These are phyloP conservation scores for Aaosphaeria pasadenensis DNA, from an alignment of 2,329 filamentous ascomycete genomes.

Conservation along the genomic window DNA sequence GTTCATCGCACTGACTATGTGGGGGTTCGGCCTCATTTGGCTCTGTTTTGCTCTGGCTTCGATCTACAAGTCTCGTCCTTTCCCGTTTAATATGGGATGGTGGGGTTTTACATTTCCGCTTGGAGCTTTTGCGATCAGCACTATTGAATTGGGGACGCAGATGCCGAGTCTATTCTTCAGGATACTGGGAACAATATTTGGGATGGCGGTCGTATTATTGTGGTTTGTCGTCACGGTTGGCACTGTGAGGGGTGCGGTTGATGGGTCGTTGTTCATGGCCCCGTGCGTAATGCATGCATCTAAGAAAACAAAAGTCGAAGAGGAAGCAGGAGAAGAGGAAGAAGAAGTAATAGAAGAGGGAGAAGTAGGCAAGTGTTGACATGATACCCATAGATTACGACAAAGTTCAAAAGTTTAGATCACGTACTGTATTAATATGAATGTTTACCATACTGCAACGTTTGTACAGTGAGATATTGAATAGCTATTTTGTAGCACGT, in stretches of 20 bases:
- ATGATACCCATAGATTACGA: no score
- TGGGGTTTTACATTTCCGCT: conserved; percentile 61
- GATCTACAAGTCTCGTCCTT: conserved; percentile 42
- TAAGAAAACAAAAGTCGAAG: conserved; percentile 13
- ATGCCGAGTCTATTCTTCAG: conserved; percentile 56
- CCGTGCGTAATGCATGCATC: conserved; percentile 47
- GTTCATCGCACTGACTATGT: conserved; percentile 53
- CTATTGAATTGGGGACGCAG: conserved; percentile 48
- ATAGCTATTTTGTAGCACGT: no score
- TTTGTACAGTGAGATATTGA: no score
- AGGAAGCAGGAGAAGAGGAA: conserved; percentile 13
- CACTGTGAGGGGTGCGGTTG: conserved; percentile 48
- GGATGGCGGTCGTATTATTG: conserved; percentile 50
- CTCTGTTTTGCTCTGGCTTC: conserved; percentile 53
- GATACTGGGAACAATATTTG: conserved; percentile 56
- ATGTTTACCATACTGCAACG: no score
- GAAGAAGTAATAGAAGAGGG: neutral
- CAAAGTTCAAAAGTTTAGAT: no score
- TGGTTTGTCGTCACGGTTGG: conserved; percentile 55
- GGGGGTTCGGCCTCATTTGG: conserved; percentile 57
- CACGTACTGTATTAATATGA: no score
- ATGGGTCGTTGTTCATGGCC: conserved; percentile 53
- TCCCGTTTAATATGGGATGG: conserved; percentile 63
- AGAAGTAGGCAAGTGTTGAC: neutral
- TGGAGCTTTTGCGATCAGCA: conserved; percentile 54